Base-by-base conservation (phyloP, 1,284 basidiomycete genomes). In the Quambalaria eucalypti region DNA sequence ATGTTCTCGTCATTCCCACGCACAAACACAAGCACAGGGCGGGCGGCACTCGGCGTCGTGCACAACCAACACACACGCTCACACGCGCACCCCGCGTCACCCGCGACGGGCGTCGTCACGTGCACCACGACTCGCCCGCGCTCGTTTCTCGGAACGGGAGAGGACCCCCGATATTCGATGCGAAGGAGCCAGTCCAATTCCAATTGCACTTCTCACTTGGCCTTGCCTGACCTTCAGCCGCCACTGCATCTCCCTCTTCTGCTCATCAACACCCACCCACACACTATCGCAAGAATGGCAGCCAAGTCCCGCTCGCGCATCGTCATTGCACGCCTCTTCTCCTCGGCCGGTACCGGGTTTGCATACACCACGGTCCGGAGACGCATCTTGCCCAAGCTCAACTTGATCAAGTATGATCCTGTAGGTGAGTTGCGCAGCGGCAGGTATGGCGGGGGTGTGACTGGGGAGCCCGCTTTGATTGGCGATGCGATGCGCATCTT, bases 321-420 rank as follows among this genome's bases (percentile, higher is more conserved):
- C 36, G 61, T 74, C 30, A 69, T 74, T 28, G 69, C 72, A n/a
- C 65, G 72, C 19, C 60, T 74, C 48, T 33, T 74, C 26, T 73
- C 71, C 14, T 70, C 71, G 10, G 72, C 72, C 19, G 72, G 72
- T 28, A 72, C 72, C 4, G 71, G 72, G 0, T 73, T 60, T 57
- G 63, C 67, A 55, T 74, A 74, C 62, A 74, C 72, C 29, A 74
- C 69, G 10, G 58, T 63, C 14, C 53, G 72, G 44, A 60, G 64
- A 31, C 61, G 72, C 36, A 58, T 66, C 1, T 62, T 64, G 6
- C 71, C 73, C 21, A 57, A 52, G 48, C 62, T 74, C 31, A 61
- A 60, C 42, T 64, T 73, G 69, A 70, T 70, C 61, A 74, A 74
- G 58, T 74, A 73, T 56, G 72, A 74, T 36, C 72, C 72, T n/a